phyloP scores from a whole-genome alignment of 768 basidiomycete genomes.

The Astraeus odoratus region DNA sequence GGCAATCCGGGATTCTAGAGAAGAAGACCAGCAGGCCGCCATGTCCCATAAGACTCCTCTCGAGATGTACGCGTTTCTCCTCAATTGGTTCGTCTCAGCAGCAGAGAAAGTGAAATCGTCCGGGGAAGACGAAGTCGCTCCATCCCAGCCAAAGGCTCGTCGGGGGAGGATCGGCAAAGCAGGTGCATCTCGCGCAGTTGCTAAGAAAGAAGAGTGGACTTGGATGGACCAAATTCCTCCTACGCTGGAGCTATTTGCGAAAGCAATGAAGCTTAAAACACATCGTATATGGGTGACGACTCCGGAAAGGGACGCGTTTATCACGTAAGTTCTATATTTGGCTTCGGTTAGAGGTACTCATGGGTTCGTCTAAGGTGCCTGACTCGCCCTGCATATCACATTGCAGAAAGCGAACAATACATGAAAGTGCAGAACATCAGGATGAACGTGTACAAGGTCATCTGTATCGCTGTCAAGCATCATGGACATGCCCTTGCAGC shows the following conservation, averaged over 20 bases:
- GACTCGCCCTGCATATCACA: slow-evolving; percentile 79
- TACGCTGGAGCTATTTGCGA: slow-evolving; percentile 64
- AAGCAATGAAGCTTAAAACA: slow-evolving; percentile 57
- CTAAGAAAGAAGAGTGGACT: slow-evolving; percentile 49
- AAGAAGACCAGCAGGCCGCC: slow-evolving; percentile 57
- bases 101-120: slow-evolving; percentile 69
- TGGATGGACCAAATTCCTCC: slow-evolving; percentile 75
- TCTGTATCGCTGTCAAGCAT: slow-evolving; percentile 88
- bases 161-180: slow-evolving; percentile 58
- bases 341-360: background rate
- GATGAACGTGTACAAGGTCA: slow-evolving; percentile 75
- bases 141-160: slow-evolving; percentile 40
- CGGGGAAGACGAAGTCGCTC: slow-evolving; percentile 40
- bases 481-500: slow-evolving; percentile 80
- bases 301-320: slow-evolving; percentile 78
- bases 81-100: slow-evolving; percentile 84
- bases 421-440: slow-evolving; percentile 77
- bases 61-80: slow-evolving; percentile 87
- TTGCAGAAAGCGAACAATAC: slow-evolving; percentile 80
- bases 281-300: slow-evolving; percentile 89
- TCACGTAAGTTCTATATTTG: slow-evolving; percentile 39
- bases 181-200: slow-evolving; percentile 31
- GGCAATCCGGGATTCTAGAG: slow-evolving; percentile 60
- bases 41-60: slow-evolving; percentile 63
- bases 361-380: slow-evolving; percentile 55